phyloP scores from a whole-genome alignment of 345 rosid species.

The Erodium maritimum region DNA sequence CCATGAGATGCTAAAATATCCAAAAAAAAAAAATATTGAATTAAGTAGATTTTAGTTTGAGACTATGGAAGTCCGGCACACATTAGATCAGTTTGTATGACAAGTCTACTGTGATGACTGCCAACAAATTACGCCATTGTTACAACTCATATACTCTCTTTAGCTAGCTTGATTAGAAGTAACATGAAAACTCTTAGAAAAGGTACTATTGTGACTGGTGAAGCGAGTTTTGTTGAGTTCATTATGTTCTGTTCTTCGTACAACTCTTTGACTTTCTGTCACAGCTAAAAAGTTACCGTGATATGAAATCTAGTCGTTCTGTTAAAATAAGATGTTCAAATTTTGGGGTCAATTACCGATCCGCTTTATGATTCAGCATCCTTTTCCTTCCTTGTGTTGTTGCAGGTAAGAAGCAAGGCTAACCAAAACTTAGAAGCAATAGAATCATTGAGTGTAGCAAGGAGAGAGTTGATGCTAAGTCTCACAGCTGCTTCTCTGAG shows the following conservation, averaged over 20 bases:
- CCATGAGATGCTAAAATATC: not conserved
- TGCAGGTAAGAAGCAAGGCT: not conserved
- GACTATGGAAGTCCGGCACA: not conserved
- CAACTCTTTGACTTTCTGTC: not conserved
- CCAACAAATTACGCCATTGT: too few relatives aligned
- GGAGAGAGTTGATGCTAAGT: not conserved
- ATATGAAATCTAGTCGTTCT: not conserved
- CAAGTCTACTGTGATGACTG: too few relatives aligned
- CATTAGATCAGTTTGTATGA: too few relatives aligned
- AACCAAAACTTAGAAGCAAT: not conserved
- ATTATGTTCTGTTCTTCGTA: not conserved
- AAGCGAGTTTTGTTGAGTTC: not conserved
- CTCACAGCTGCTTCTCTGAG: not conserved
- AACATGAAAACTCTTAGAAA: too few relatives aligned
- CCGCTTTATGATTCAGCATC: too few relatives aligned
- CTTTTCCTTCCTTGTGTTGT: not conserved
- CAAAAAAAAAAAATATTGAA: not conserved
- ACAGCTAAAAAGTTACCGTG: too few relatives aligned
- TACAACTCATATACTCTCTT: too few relatives aligned
- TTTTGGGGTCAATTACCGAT: too few relatives aligned
- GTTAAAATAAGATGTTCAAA: not conserved
- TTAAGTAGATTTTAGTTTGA: not conserved
- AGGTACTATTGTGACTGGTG: not conserved
- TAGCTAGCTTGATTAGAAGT: too few relatives aligned
- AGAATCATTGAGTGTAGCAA: not conserved